Percentiles rank a stretch among this genome's conserved stretches.
phyloP scores from a whole-genome alignment of 164 flowering plant genomes.

The Paratinospora sagittata region DNA sequence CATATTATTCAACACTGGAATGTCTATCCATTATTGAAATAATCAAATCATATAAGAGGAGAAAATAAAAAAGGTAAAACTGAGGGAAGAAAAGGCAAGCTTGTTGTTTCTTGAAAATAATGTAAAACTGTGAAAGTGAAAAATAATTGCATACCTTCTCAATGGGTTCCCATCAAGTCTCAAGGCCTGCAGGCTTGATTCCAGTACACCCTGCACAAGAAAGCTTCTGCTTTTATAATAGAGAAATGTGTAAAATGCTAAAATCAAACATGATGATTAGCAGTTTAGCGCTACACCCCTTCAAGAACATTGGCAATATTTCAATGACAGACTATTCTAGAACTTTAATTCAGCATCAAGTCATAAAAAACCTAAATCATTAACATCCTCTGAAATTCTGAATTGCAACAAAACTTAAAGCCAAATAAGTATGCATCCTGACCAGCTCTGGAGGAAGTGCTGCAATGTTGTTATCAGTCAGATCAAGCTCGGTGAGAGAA shows the following conservation, averaged over 20 bases:
- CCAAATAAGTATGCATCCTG: slow-evolving; percentile 15
- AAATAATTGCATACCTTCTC: slow-evolving; percentile 52
- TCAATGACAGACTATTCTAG: background rate
- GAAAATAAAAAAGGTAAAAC: background rate
- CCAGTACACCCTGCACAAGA: slow-evolving; percentile 75
- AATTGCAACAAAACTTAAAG: background rate
- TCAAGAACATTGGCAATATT: background rate
- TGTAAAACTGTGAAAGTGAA: background rate
- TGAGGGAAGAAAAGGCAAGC: background rate
- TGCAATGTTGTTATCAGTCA: slow-evolving; percentile 74
- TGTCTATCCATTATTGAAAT: background rate
- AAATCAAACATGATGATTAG: background rate
- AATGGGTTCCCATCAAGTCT: slow-evolving; percentile 91
- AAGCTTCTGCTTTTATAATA: slow-evolving; percentile 10
- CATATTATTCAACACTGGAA: background rate
- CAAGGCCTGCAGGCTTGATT: slow-evolving; percentile 66
- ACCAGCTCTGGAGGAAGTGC: slow-evolving; percentile 83
- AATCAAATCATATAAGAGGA: background rate
- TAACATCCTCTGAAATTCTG: background rate
- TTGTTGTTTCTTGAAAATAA: background rate
- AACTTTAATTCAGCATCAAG: background rate
- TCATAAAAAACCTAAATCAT: background rate
- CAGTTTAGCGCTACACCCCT: background rate
- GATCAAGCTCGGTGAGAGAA: slow-evolving; percentile 68
- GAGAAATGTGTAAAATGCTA: background rate